phyloP scores from a whole-genome alignment of 1,284 basidiomycete genomes.

The Paramarasmius palmivorus region DNA sequence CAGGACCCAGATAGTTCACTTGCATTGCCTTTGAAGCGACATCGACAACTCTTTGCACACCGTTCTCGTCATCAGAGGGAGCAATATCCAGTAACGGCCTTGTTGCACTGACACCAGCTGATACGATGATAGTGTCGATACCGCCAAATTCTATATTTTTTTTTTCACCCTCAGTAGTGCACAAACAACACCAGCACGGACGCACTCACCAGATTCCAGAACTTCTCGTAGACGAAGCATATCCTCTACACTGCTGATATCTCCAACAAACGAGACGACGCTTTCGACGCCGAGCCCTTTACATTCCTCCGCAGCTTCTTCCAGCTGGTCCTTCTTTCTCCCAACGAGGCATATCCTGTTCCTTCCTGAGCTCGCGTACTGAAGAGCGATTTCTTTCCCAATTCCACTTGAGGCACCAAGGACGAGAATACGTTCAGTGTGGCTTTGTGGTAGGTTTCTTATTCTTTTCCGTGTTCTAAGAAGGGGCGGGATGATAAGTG shows the following conservation, averaged over 20 bases:
- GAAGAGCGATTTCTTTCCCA: slow-evolving; percentile 72
- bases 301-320: slow-evolving; percentile 67
- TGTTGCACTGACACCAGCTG: slow-evolving; percentile 85
- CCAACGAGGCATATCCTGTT: slow-evolving; percentile 77
- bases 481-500: no score
- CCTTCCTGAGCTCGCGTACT: slow-evolving; percentile 79
- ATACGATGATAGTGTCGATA: slow-evolving; percentile 82
- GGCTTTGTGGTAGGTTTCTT: no score
- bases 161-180: no score
- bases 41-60: slow-evolving; percentile 52
- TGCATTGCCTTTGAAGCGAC: slow-evolving; percentile 53
- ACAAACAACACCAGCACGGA: neutral
- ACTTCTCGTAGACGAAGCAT: slow-evolving; percentile 63
- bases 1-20: slow-evolving; percentile 68
- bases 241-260: slow-evolving; percentile 70
- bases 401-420: slow-evolving; percentile 85
- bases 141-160: slow-evolving; percentile 87
- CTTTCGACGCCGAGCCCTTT: slow-evolving; percentile 26
- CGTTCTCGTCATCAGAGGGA: slow-evolving; percentile 36
- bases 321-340: slow-evolving; percentile 58
- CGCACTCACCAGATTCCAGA: slow-evolving; percentile 55
- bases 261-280: slow-evolving; percentile 48
- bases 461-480: no score
- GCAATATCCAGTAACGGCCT: slow-evolving; percentile 78
- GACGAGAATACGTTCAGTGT: slow-evolving; percentile 32